These are phyloP conservation scores for Blastocystis sp. DNA, from an alignment of 352 stramenopile species.

Conservation along the genomic window DNA sequence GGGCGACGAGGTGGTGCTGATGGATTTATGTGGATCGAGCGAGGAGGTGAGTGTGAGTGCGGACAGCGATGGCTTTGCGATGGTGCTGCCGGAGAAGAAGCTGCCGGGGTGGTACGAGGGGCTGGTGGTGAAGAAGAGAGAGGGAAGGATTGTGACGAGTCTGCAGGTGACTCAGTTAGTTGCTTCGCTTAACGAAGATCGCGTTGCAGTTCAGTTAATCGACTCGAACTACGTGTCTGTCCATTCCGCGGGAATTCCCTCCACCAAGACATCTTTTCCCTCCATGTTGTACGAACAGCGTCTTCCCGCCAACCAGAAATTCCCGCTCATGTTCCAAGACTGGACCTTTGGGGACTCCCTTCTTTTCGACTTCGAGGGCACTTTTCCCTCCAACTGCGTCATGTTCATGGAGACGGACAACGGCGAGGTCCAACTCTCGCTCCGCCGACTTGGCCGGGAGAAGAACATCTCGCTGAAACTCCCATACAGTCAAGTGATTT, in stretches of 20 bases:
- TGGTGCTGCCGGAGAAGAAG: not conserved
- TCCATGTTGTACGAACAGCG: not conserved
- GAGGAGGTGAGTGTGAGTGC: not conserved
- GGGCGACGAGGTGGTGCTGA: not conserved
- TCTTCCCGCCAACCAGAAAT: not conserved
- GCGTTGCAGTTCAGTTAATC: constrained; percentile 2
- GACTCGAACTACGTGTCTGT: constrained; percentile 9
- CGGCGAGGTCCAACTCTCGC: not conserved
- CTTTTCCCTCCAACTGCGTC: constrained; percentile 6
- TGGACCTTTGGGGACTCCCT: constrained; percentile 70
- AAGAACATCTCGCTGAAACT: constrained; percentile 43
- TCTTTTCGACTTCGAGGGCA: constrained; percentile 42
- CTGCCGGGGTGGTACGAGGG: constrained; percentile 51
- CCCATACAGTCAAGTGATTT: constrained; percentile 22
- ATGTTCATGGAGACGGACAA: constrained; percentile 65
- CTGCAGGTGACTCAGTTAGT: constrained; percentile 5
- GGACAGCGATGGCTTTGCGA: not conserved
- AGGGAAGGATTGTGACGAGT: not conserved
- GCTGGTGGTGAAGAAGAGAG: constrained; percentile 31
- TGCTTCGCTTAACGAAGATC: not conserved
- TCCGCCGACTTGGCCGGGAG: not conserved
- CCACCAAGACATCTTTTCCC: not conserved
- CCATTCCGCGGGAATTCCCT: constrained; percentile 37
- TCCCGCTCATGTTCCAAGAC: constrained; percentile 50
- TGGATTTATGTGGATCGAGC: constrained; percentile 40